Evolutionary conservation across 2,329 filamentous ascomycete genomes (phyloP).

Genomic region (Aureobasidium sp.): DNA sequence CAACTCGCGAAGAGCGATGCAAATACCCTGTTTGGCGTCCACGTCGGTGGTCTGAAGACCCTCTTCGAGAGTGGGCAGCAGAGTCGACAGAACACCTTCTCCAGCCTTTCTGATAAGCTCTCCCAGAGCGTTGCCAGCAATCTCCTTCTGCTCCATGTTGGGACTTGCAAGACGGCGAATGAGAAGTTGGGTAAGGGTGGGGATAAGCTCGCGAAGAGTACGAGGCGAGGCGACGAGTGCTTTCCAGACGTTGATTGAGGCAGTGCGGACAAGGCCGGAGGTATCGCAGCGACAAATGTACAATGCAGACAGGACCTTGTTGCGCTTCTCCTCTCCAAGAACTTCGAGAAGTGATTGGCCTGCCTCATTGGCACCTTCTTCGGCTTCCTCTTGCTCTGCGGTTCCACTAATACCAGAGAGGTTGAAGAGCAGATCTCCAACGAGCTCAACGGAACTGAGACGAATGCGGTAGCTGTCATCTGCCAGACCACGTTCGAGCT

Average conservation of each 20-base stretch:
- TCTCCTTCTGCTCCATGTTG: slow-evolving; percentile 98
- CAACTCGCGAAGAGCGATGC: slow-evolving; percentile 87
- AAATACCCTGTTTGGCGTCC: slow-evolving; percentile 94
- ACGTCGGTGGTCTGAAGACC: slow-evolving; percentile 80
- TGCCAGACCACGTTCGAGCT: slow-evolving; percentile 91
- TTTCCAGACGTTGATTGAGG: slow-evolving; percentile 93
- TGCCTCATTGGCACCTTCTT: slow-evolving; percentile 75
- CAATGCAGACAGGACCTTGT: slow-evolving; percentile 93
- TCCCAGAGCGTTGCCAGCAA: slow-evolving; percentile 92
- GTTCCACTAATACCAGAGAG: slow-evolving; percentile 86
- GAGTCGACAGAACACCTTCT: slow-evolving; percentile 78
- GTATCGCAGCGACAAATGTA: slow-evolving; percentile 99
- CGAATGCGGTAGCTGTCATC: slow-evolving; percentile 97
- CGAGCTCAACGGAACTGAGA: slow-evolving; percentile 94
- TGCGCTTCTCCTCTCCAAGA: slow-evolving; percentile 89
- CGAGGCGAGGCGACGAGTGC: slow-evolving; percentile 85
- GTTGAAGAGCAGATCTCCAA: slow-evolving; percentile 95
- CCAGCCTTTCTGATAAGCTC: slow-evolving; percentile 96
- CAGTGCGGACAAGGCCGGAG: slow-evolving; percentile 78
- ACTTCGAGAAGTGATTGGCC: slow-evolving; percentile 89
- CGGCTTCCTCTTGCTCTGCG: slow-evolving; percentile 65
- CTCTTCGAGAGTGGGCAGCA: slow-evolving; percentile 87
- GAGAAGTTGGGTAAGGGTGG: slow-evolving; percentile 88
- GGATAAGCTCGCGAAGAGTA: slow-evolving; percentile 90
- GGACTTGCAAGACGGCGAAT: slow-evolving; percentile 89